These are phyloP conservation scores for Aureobasidium sp. DNA, from an alignment of 2,329 filamentous ascomycete species.

Conservation along the genomic window DNA sequence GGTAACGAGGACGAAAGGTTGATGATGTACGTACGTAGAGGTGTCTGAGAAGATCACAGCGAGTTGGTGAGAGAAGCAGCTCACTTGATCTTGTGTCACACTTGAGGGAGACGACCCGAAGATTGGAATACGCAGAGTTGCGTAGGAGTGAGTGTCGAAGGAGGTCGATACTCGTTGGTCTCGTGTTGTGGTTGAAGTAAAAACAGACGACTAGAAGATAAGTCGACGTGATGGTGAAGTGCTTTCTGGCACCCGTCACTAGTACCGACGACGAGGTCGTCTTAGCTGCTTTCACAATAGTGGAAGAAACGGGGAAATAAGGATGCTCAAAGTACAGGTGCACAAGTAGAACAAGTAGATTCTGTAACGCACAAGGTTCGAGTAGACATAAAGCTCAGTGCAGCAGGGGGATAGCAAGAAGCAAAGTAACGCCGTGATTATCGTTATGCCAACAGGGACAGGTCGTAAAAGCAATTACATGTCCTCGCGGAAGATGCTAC, in stretches of 20 bases:
- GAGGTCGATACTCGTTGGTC: no score
- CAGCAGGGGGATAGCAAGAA: not conserved
- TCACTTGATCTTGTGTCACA: not conserved
- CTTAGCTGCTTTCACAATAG: not conserved
- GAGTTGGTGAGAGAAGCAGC: not conserved
- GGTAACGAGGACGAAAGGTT: not conserved
- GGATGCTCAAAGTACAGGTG: not conserved
- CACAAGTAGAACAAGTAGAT: not conserved
- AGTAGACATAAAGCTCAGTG: not conserved
- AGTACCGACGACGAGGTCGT: not conserved
- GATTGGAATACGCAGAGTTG: not conserved
- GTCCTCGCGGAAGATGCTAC: constrained; percentile 62
- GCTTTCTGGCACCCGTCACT: no score
- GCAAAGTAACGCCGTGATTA: not conserved
- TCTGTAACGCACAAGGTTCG: not conserved
- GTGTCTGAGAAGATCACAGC: not conserved
- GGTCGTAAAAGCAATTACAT: constrained; percentile 35
- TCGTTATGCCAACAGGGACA: not conserved
- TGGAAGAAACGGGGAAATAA: not conserved
- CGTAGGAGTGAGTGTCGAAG: not conserved
- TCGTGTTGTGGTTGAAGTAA: no score
- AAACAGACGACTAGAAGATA: no score
- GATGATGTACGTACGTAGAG: not conserved
- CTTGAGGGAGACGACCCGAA: not conserved
- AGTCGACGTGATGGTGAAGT: no score